These are phyloP conservation scores for Penicillium digitatum DNA, from an alignment of 2,329 filamentous ascomycete species.

Conservation along the genomic window DNA sequence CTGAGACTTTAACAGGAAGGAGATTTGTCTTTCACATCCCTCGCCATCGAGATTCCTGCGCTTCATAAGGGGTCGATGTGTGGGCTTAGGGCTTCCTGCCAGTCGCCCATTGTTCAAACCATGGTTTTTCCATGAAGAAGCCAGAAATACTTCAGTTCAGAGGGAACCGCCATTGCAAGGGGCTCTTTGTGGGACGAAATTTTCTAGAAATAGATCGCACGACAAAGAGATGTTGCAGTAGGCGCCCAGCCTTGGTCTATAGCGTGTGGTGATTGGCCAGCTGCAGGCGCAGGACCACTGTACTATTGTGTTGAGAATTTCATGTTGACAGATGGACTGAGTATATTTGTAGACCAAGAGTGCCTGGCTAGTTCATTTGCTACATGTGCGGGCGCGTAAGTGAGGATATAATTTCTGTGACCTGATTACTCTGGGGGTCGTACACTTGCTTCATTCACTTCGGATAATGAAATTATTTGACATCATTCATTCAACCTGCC, in stretches of 20 bases:
- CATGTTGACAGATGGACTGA: background rate
- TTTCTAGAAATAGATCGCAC: constrained; percentile 11
- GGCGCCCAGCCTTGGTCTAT: constrained; percentile 7
- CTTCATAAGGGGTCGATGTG: background rate
- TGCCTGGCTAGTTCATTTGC: background rate
- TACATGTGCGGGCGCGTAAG: background rate
- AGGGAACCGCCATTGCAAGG: constrained; percentile 4
- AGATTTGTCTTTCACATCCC: background rate
- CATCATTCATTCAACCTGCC: background rate
- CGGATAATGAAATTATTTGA: background rate
- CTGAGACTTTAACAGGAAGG: background rate
- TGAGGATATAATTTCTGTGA: background rate
- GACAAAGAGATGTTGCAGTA: constrained; percentile 12
- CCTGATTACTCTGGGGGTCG: background rate
- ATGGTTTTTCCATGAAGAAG: background rate
- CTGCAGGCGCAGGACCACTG: background rate
- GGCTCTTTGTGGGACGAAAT: constrained; percentile 11
- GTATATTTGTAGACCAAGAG: background rate
- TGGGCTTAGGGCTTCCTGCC: constrained; percentile 5
- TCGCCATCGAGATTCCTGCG: background rate
- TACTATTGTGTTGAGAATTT: constrained; percentile 1
- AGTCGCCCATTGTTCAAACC: constrained; percentile 1
- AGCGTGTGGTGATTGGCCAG: constrained; percentile 8
- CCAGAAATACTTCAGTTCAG: background rate
- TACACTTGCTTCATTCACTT: too few species aligned